These are phyloP conservation scores for Choiromyces venosus DNA, from an alignment of 495 filamentous ascomycete species.

Conservation along the genomic window DNA sequence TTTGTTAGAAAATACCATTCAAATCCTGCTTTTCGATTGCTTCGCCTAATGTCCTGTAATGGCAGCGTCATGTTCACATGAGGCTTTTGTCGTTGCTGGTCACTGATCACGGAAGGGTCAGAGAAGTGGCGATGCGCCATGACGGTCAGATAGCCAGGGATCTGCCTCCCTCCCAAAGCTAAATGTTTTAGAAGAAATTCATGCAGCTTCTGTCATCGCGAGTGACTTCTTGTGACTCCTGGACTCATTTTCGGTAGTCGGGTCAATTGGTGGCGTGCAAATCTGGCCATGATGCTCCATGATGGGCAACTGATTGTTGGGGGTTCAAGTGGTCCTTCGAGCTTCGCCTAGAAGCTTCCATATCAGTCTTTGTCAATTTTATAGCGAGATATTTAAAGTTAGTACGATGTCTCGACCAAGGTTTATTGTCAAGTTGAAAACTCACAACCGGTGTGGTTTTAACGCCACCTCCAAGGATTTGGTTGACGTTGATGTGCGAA, in stretches of 20 bases:
- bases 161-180: background rate
- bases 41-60: conserved; percentile 12
- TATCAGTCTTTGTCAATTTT: background rate
- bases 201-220: background rate
- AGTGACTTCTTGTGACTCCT: conserved; percentile 1
- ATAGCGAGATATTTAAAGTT: background rate
- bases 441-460: background rate
- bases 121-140: conserved; percentile 20
- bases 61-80: conserved; percentile 15
- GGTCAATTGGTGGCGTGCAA: background rate
- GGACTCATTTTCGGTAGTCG: background rate
- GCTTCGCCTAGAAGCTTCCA: background rate
- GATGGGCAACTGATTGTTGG: background rate
- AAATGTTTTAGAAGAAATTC: background rate
- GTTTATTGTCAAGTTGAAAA: background rate
- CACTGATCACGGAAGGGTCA: conserved; percentile 15
- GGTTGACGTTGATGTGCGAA: background rate
- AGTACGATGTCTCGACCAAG: background rate
- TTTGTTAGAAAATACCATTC: conserved; percentile 14
- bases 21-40: conserved; percentile 12
- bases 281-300: background rate
- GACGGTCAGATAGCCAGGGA: background rate
- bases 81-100: conserved; percentile 9
- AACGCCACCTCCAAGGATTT: background rate
- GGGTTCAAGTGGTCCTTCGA: background rate